Base-by-base conservation (phyloP, 208 protist species). In the Trypanosoma grayi region DNA sequence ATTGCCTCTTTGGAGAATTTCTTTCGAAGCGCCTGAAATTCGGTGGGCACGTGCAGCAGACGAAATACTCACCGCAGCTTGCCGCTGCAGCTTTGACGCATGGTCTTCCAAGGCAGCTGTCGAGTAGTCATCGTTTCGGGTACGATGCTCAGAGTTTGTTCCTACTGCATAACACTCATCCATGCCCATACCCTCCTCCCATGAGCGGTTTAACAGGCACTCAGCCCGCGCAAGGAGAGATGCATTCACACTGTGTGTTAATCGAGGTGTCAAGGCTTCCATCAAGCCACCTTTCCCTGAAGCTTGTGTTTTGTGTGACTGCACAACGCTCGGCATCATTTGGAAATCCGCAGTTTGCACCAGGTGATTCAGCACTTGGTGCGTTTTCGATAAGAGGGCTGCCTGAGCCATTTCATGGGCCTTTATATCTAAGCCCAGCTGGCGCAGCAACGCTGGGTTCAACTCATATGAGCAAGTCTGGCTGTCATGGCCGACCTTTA, bases 371-470 rank as follows among this genome's bases (percentile, higher is more conserved):
- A 2, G 30, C 8, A 43, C 30, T 16, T 5, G 4, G 14, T 36
- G 34, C 9, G 34, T 6, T 24, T 57, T 57, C 18, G 33, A 39
- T 11, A 57, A 16, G 6, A 57, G 14, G 34, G 40, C 34, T 8
- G 30, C 28, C 22, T 57, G 51, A 11, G 33, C 30, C n/a, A 28
- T 41, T 24, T 57, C 51, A 57, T 57, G 51, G 8, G 51, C 14
- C 34, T 22, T 43, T 6, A 57, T 22, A 2, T 57, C 22, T 13
- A 57, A 27, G 9, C 18, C 34, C 18, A 57, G 34, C 22, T 57
- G 51, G 16, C 28, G 51, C 31, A 57, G 25, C 18, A 11, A 14
- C 13, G 13, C 8, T 4, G 28, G 28, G 14, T 27, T 7, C 18
- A 30, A 27, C 0, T 30, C 3, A 43, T 25, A 25, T 6, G n/a